phyloP scores from a whole-genome alignment of 768 basidiomycete species.

The Kondoa subrosea region DNA sequence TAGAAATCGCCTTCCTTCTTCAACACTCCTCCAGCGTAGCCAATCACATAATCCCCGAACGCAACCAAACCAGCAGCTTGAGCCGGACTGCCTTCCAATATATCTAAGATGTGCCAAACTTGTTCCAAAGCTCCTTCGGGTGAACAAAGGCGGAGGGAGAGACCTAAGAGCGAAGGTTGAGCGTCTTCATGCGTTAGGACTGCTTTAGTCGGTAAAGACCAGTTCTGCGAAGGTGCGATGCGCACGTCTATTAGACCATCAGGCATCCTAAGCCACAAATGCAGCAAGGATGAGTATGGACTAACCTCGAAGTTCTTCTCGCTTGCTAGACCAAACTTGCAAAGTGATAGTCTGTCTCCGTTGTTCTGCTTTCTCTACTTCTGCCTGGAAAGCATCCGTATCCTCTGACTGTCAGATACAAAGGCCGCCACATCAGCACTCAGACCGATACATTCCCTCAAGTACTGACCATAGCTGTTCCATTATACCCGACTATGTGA shows the following conservation, averaged over 20 bases:
- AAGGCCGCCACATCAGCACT: background rate
- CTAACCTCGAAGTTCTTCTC: slow-evolving; percentile 25
- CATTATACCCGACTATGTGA: slow-evolving; percentile 82
- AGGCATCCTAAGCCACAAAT: background rate
- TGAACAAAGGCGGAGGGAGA: slow-evolving; percentile 83
- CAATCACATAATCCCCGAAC: slow-evolving; percentile 59
- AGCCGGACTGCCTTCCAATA: slow-evolving; percentile 86
- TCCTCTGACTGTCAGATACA: slow-evolving; percentile 21
- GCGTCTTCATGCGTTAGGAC: slow-evolving; percentile 33
- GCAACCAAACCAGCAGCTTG: slow-evolving; percentile 83
- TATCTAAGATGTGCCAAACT: slow-evolving; percentile 93
- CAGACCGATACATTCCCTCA: background rate
- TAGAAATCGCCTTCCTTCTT: slow-evolving; percentile 90
- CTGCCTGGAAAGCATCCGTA: slow-evolving; percentile 19
- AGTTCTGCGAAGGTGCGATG: slow-evolving; percentile 65
- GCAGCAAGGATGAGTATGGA: background rate
- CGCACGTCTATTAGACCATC: slow-evolving; percentile 47
- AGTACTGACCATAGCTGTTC: slow-evolving; percentile 30
- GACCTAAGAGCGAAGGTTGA: slow-evolving; percentile 78
- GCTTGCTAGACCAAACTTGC: slow-evolving; percentile 28
- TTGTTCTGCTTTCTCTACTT: slow-evolving; percentile 15
- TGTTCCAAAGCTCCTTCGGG: slow-evolving; percentile 65
- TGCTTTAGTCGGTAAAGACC: slow-evolving; percentile 39
- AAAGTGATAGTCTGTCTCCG: slow-evolving; percentile 20
- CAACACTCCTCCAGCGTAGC: slow-evolving; percentile 87